Evolutionary conservation across 441 rosid species (phyloP).

Genomic region (Gossypium schwendimanii): DNA sequence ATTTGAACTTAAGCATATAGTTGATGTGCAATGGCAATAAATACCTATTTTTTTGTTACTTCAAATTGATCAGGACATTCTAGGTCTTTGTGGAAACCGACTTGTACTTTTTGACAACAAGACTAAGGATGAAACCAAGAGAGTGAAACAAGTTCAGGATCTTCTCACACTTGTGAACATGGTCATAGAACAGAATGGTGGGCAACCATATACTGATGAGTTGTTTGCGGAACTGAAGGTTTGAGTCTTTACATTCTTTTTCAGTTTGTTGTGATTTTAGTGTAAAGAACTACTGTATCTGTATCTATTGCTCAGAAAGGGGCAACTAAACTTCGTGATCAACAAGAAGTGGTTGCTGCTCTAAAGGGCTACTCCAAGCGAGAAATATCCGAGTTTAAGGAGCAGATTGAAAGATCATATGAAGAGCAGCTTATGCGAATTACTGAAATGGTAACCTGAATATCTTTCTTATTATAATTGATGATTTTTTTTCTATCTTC

Average conservation of each 20-base stretch:
- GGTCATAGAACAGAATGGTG: constrained; percentile 46
- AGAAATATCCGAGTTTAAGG: constrained; percentile 52
- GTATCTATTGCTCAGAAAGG: constrained; percentile 40
- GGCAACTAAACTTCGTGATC: constrained; percentile 54
- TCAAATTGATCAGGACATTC: constrained; percentile 44
- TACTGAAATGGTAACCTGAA: constrained; percentile 52
- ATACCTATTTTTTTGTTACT: background rate
- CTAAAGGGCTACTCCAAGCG: constrained; percentile 47
- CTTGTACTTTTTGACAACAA: constrained; percentile 72
- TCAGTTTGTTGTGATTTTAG: constrained; percentile 2
- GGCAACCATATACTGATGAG: constrained; percentile 67
- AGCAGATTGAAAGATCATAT: constrained; percentile 50
- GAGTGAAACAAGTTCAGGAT: constrained; percentile 43
- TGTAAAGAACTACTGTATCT: background rate
- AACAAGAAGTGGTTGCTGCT: constrained; percentile 52
- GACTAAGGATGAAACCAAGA: constrained; percentile 48
- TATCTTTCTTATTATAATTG: background rate
- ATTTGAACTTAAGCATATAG: background rate
- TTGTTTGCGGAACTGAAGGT: constrained; percentile 62
- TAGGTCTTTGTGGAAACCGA: constrained; percentile 47
- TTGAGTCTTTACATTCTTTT: background rate
- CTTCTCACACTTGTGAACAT: constrained; percentile 54
- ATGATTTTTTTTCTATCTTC: background rate
- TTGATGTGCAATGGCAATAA: background rate
- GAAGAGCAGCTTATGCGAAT: constrained; percentile 58